These are phyloP conservation scores for Breynia disticha DNA, from an alignment of 441 rosid genomes.

Conservation along the genomic window DNA sequence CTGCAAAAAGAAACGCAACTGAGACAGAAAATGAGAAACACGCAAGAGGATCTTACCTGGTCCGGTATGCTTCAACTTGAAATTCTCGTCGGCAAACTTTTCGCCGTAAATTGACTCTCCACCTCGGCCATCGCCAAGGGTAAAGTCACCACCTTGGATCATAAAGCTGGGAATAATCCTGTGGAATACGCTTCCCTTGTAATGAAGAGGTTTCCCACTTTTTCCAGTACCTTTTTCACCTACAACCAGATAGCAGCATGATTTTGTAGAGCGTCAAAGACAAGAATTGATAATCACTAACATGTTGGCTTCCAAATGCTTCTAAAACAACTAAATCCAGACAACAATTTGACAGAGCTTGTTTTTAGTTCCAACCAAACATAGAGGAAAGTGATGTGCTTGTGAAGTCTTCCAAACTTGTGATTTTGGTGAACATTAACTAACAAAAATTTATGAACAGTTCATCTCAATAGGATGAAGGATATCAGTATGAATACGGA, in stretches of 20 bases:
- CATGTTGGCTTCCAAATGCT: too few species aligned
- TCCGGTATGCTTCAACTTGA: conserved; percentile 77
- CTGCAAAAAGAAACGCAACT: too few species aligned
- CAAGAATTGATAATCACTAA: background rate
- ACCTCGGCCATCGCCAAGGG: conserved; percentile 78
- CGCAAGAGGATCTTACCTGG: conserved; percentile 33
- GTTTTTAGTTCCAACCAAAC: too few species aligned
- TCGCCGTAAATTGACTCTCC: conserved; percentile 88
- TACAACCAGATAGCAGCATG: conserved; percentile 9
- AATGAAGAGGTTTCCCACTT: conserved; percentile 71
- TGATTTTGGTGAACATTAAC: background rate
- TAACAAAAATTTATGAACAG: background rate
- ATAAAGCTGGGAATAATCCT: conserved; percentile 82
- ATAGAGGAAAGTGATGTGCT: too few species aligned
- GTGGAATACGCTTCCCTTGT: conserved; percentile 71
- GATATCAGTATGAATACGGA: background rate
- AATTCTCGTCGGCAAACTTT: conserved; percentile 80
- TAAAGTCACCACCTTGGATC: conserved; percentile 87
- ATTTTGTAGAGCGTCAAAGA: background rate
- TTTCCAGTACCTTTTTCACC: conserved; percentile 79
- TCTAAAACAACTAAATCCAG: too few species aligned
- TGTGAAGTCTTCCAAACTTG: too few species aligned
- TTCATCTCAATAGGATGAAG: background rate
- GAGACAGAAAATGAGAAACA: background rate
- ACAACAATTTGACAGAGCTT: too few species aligned